These are phyloP conservation scores for Podaxis rugospora DNA, from an alignment of 768 basidiomycete genomes.

Conservation along the genomic window DNA sequence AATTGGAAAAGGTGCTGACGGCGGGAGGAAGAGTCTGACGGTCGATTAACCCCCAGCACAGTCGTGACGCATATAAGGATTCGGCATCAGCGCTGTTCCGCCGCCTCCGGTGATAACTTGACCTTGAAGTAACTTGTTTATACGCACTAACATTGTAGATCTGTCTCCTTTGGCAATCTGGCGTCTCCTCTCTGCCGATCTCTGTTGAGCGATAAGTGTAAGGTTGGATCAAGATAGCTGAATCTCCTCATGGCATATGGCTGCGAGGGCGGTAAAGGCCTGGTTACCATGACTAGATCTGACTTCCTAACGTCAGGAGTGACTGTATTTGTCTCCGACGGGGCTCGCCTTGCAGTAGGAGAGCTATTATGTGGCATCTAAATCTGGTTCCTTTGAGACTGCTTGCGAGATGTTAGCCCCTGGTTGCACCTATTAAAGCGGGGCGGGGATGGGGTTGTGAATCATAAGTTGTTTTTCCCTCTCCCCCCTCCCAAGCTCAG, in stretches of 20 bases:
- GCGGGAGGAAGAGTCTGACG: not conserved
- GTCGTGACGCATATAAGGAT: not conserved
- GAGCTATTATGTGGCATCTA: constrained; percentile 3
- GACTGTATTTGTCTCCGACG: not conserved
- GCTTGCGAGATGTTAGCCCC: not conserved
- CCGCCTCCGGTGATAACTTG: not conserved
- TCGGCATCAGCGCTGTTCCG: constrained; percentile 6
- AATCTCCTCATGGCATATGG: no score
- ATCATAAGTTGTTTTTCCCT: not conserved
- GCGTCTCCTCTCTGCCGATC: not conserved
- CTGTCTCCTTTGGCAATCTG: not conserved
- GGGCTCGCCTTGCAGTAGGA: not conserved
- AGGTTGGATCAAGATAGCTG: not conserved
- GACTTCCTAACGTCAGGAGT: not conserved
- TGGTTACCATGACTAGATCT: constrained; percentile 10
- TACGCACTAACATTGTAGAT: not conserved
- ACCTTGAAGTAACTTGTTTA: not conserved
- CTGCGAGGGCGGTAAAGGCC: not conserved
- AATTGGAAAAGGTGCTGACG: not conserved
- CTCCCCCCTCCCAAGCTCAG: not conserved
- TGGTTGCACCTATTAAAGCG: constrained; percentile 1
- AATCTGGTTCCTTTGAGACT: not conserved
- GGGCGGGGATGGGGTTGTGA: not conserved
- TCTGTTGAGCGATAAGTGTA: not conserved
- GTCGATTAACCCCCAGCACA: not conserved